Conservation (phyloP, 306 rosid genomes). For the Corylus americana region DNA sequence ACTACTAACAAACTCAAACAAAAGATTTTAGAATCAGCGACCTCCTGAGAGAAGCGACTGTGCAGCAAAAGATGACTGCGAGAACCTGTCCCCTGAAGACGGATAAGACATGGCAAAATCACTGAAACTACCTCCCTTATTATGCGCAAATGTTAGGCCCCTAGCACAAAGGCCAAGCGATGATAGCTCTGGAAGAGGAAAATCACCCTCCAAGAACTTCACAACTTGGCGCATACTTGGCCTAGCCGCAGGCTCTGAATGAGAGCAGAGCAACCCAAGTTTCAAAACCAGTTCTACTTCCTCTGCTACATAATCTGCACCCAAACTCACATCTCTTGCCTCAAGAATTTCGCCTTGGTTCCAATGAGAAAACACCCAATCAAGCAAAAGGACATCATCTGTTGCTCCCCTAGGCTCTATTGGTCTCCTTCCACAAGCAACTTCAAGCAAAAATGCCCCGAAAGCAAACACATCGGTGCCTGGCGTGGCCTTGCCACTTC, state of each 20-base stretch:
- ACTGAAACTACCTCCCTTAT: conserved; percentile 28
- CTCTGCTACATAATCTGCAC: conserved; percentile 34
- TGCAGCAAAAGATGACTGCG: conserved; percentile 35
- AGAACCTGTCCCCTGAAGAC: conserved; percentile 35
- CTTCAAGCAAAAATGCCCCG: conserved; percentile 40
- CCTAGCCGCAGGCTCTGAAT: conserved; percentile 24
- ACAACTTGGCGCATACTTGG: conserved; percentile 44
- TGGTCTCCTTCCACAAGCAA: conserved; percentile 41
- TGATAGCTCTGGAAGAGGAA: conserved; percentile 20
- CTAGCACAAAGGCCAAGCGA: conserved; percentile 28
- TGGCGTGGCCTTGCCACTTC: conserved; percentile 35
- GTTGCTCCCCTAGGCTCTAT: conserved; percentile 1
- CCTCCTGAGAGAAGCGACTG: conserved; percentile 56
- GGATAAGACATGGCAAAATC: conserved; percentile 41
- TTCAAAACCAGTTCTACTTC: conserved; percentile 59
- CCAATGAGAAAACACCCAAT: conserved; percentile 62
- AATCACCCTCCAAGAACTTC: conserved; percentile 30
- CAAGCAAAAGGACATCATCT: conserved; percentile 50
- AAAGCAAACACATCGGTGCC: conserved; percentile 36
- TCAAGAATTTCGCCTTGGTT: conserved; percentile 40
- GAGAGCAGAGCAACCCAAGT: conserved; percentile 63
- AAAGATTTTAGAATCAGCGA: conserved; percentile 27
- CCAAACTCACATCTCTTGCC: conserved; percentile 47
- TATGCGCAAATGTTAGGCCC: conserved; percentile 34
- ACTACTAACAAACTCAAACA: background rate